These are phyloP conservation scores for Crassisporium funariophilum DNA, from an alignment of 768 basidiomycete genomes.

Conservation along the genomic window DNA sequence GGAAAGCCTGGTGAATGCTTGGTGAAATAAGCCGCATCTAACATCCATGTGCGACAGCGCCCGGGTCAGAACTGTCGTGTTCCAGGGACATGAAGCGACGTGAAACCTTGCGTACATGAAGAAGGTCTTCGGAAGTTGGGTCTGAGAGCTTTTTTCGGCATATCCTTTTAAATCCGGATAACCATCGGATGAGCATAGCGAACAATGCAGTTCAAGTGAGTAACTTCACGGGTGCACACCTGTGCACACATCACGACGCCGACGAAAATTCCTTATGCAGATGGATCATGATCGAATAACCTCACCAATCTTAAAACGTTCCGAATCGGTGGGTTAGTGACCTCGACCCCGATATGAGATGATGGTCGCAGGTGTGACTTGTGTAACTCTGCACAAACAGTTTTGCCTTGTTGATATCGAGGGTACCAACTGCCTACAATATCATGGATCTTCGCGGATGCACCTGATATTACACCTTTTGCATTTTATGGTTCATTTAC, in stretches of 20 bases:
- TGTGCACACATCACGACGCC: conserved; percentile 10
- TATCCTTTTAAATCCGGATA: conserved; percentile 17
- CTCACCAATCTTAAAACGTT: conserved; percentile 32
- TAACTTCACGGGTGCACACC: conserved; percentile 2
- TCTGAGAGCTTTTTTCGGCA: not conserved
- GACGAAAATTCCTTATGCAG: conserved; percentile 1
- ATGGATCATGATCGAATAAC: conserved; percentile 15
- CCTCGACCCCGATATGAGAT: conserved; percentile 8
- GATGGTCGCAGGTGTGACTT: conserved; percentile 4
- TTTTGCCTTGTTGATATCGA: conserved; percentile 10
- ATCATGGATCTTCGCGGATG: conserved; percentile 9
- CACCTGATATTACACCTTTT: conserved; percentile 23
- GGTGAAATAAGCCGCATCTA: not conserved
- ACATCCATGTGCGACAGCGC: not conserved
- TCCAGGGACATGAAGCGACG: not conserved
- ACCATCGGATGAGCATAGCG: conserved; percentile 14
- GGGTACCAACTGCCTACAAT: conserved; percentile 1
- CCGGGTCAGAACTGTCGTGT: not conserved
- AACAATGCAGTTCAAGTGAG: not conserved
- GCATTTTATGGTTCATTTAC: conserved; percentile 37
- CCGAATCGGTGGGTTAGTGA: conserved; percentile 23
- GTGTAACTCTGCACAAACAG: conserved; percentile 3
- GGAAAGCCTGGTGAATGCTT: not conserved
- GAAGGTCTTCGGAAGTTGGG: not conserved
- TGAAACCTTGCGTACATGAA: conserved; percentile 1